These are phyloP conservation scores for Globisporangium viniferum DNA, from an alignment of 352 stramenopile genomes.

Conservation along the genomic window DNA sequence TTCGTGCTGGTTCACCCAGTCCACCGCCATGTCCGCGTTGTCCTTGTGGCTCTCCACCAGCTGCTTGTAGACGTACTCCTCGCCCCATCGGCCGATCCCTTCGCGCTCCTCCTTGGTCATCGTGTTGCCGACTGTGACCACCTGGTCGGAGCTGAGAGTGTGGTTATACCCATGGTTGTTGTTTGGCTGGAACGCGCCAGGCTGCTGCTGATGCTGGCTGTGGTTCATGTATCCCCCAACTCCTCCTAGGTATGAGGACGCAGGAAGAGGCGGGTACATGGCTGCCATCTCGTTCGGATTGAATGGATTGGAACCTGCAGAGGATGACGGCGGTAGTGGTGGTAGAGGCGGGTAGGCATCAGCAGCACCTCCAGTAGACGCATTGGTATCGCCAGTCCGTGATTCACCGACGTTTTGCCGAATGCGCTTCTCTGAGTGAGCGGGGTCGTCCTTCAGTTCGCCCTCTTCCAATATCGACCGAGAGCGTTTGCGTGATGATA, in stretches of 20 bases:
- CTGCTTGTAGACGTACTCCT: conserved; percentile 82
- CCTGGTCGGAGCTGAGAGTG: conserved; percentile 7
- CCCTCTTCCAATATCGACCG: conserved; percentile 45
- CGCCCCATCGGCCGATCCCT: conserved; percentile 79
- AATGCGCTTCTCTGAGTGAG: conserved; percentile 19
- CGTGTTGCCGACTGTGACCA: conserved; percentile 36
- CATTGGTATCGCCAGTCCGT: neutral
- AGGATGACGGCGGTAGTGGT: neutral
- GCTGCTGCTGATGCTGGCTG: neutral
- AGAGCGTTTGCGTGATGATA: conserved; percentile 7
- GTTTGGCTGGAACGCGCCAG: conserved; percentile 8
- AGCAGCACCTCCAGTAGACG: neutral
- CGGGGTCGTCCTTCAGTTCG: conserved; percentile 36
- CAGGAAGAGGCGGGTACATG: neutral
- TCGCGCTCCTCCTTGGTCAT: conserved; percentile 75
- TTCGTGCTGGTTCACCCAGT: conserved; percentile 78
- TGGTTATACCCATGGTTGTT: neutral
- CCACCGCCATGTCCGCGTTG: conserved; percentile 30
- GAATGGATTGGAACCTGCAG: neutral
- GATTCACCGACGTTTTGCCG: neutral
- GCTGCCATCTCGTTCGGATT: neutral
- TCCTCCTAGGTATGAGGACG: neutral
- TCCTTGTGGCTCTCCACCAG: conserved; percentile 43
- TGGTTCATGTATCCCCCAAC: neutral
- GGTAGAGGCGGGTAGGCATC: conserved; percentile 5